Conservation (phyloP, 2,329 filamentous ascomycete genomes). For the Neopestalotiopsis sp. region DNA sequence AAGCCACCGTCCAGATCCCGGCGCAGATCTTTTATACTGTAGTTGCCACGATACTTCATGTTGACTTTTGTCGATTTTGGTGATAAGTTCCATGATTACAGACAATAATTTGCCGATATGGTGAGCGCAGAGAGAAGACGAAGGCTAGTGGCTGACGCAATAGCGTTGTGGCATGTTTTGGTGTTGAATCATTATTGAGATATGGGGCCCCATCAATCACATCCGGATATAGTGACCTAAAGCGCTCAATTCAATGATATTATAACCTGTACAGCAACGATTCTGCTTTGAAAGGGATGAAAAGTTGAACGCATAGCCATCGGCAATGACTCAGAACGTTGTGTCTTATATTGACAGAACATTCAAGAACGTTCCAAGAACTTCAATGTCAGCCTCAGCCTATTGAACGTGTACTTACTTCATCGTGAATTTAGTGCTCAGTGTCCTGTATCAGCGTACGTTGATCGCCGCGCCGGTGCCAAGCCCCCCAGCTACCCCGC, state of each 20-base stretch:
- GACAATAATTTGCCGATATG: neutral
- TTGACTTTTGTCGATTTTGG: neutral
- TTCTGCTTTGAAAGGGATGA: neutral
- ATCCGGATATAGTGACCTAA: too few relatives aligned
- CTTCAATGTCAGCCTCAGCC: too few relatives aligned
- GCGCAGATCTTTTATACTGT: constrained; percentile 18
- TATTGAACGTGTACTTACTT: too few relatives aligned
- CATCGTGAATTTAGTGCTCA: too few relatives aligned
- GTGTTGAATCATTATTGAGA: neutral
- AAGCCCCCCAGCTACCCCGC: too few relatives aligned
- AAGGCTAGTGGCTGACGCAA: neutral
- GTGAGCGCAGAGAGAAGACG: neutral
- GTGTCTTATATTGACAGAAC: neutral
- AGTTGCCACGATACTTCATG: constrained; percentile 13
- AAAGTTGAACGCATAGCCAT: neutral
- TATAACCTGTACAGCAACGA: too few relatives aligned
- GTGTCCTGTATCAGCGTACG: too few relatives aligned
- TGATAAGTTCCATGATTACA: neutral
- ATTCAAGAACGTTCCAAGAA: neutral
- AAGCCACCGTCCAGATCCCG: constrained; percentile 8
- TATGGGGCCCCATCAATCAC: neutral
- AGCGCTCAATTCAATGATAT: too few relatives aligned
- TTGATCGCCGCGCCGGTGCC: too few relatives aligned
- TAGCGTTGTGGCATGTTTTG: neutral
- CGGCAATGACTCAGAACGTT: neutral